These are phyloP conservation scores for Boletus bicolor DNA, from an alignment of 768 basidiomycete species.

Conservation along the genomic window DNA sequence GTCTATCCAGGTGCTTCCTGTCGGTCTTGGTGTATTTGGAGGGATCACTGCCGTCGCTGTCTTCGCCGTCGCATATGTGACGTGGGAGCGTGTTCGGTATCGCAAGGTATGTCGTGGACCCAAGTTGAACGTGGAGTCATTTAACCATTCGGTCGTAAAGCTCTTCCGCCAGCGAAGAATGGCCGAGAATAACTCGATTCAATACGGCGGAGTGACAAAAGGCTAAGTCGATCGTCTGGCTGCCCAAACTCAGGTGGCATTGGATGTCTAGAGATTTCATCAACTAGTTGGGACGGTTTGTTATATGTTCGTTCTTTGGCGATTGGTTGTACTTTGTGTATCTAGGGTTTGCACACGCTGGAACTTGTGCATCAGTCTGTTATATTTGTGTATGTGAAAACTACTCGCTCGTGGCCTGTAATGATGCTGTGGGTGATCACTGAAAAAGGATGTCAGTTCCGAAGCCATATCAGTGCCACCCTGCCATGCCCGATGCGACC, in stretches of 20 bases:
- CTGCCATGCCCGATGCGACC: slow-evolving; percentile 10
- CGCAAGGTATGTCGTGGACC: slow-evolving; percentile 55
- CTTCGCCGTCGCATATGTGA: slow-evolving; percentile 78
- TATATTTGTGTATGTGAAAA: background rate
- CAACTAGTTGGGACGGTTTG: background rate
- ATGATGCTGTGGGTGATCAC: background rate
- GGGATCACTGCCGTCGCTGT: slow-evolving; percentile 83
- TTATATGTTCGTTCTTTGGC: slow-evolving; percentile 6
- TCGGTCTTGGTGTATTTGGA: slow-evolving; percentile 80
- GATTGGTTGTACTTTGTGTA: background rate
- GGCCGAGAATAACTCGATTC: slow-evolving; percentile 59
- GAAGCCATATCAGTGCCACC: too few species aligned
- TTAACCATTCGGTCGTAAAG: slow-evolving; percentile 34
- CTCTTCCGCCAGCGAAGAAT: slow-evolving; percentile 73
- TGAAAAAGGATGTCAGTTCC: background rate
- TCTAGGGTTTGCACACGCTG: background rate
- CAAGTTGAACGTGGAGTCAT: background rate
- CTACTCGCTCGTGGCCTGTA: too few species aligned
- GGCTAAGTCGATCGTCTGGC: slow-evolving; percentile 13
- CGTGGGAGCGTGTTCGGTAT: slow-evolving; percentile 84
- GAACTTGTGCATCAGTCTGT: background rate
- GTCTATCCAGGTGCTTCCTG: slow-evolving; percentile 69
- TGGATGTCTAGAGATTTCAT: background rate
- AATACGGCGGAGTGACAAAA: slow-evolving; percentile 52
- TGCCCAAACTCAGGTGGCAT: background rate